Evolutionary conservation across 2,329 filamentous ascomycete genomes (phyloP), one percentile per base, ranked within the genome.

Genomic region (Pezicula rhizophila): DNA sequence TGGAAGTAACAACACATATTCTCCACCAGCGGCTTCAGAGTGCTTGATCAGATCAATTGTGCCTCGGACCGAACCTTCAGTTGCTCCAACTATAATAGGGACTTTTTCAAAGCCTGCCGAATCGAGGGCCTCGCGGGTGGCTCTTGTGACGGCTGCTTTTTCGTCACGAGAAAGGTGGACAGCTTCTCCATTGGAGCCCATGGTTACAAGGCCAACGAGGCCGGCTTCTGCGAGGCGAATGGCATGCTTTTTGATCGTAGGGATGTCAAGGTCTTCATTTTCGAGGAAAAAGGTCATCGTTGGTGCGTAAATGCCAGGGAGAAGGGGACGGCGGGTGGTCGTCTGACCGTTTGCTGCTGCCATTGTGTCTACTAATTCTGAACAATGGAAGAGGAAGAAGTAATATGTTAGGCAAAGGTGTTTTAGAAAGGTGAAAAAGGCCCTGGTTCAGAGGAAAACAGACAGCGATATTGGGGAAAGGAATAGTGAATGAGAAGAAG

Each of bases 161-260:
- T 95, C 89, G 53, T 84, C 79, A 40, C 81, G 79, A 47, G 85
- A 87, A 61, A 91, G 84, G 72, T 95, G 89, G 48, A 89, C 85
- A 20, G 89, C 89, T 72, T 95, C 89, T 52, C 89, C 89, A 69
- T 95, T 95, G 58, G 89, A 95, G 53, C 90, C 89, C 85, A 93
- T 89, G 57, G 85, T 85, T 39, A 93, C 87, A 23, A 95, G 77
- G 33, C 89, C 89, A 42, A 84, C 87, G 10, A 95, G 80, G 8
- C 90, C 90, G 50, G 82, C 86, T 64, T 82, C 75, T 35, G 84
- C 85, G 42, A 95, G 80, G 42, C 89, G 84, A 57, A 87, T 80
- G 20, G 87, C 86, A 65, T 95, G 89, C 64, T 79, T 85, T 69
- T 88, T 87, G 71, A 93, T 87, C 51, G 79, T 79, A 33, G 85